Evolutionary conservation across 805 yeast genomes (phyloP).

Genomic region (Ogataea corticis): DNA sequence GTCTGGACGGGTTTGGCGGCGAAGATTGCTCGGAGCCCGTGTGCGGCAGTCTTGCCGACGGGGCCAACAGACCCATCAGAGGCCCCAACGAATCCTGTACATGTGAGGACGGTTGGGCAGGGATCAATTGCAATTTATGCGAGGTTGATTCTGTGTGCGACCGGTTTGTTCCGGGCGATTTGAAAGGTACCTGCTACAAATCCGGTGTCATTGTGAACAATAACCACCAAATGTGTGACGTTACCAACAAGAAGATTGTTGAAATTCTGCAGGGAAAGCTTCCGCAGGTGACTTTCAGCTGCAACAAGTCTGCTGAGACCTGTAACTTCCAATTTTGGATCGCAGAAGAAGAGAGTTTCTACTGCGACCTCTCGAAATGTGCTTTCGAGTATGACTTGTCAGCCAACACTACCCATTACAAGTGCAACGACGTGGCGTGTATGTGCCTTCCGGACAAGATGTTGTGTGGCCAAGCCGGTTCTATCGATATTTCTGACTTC

Average conservation of each 20-base stretch:
- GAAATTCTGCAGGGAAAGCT: slow-evolving; percentile 74
- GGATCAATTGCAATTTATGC: slow-evolving; percentile 93
- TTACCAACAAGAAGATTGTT: slow-evolving; percentile 83
- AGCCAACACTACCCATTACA: slow-evolving; percentile 70
- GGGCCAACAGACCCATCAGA: slow-evolving; percentile 64
- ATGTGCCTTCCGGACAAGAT: slow-evolving; percentile 88
- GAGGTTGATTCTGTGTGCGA: slow-evolving; percentile 72
- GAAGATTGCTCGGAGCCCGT: slow-evolving; percentile 84
- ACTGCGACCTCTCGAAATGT: slow-evolving; percentile 80
- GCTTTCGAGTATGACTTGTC: slow-evolving; percentile 61
- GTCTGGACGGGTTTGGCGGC: slow-evolving; percentile 92
- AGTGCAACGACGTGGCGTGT: slow-evolving; percentile 78
- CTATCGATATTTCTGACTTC: slow-evolving; percentile 92
- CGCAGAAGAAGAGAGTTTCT: slow-evolving; percentile 84
- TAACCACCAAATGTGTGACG: slow-evolving; percentile 91
- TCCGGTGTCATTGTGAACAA: slow-evolving; percentile 80
- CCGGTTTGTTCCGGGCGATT: slow-evolving; percentile 78
- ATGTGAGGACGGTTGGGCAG: slow-evolving; percentile 88
- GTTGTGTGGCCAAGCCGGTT: slow-evolving; percentile 92
- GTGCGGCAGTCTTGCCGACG: slow-evolving; percentile 79
- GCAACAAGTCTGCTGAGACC: slow-evolving; percentile 60
- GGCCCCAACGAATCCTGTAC: slow-evolving; percentile 55
- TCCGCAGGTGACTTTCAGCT: slow-evolving; percentile 92
- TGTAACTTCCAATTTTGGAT: slow-evolving; percentile 98
- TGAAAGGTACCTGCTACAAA: slow-evolving; percentile 85